These are phyloP conservation scores for Leptographium lundbergii DNA, from an alignment of 2,329 filamentous ascomycete genomes.

Conservation along the genomic window DNA sequence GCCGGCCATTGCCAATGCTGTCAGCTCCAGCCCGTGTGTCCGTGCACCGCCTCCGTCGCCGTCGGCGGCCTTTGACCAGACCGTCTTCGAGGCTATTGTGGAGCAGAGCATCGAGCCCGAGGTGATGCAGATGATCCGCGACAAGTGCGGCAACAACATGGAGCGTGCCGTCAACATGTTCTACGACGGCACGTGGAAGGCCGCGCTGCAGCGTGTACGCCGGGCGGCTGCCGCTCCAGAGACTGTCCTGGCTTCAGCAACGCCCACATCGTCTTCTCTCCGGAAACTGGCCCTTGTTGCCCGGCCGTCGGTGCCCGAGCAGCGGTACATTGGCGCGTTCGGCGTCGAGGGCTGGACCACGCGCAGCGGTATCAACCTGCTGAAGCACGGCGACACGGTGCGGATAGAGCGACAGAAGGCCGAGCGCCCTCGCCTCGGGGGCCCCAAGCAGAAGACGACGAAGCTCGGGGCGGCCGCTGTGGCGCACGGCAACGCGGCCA, in stretches of 20 bases:
- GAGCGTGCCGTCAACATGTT: constrained; percentile 58
- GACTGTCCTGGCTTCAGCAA: not conserved
- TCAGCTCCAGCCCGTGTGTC: not conserved
- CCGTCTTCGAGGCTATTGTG: constrained; percentile 45
- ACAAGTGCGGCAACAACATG: constrained; percentile 42
- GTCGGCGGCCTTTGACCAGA: constrained; percentile 38
- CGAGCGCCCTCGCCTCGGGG: constrained; percentile 35
- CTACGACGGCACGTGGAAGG: constrained; percentile 52
- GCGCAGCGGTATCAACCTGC: constrained; percentile 59
- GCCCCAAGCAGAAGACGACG: constrained; percentile 23
- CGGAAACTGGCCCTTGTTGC: not conserved
- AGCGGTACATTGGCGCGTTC: constrained; percentile 78
- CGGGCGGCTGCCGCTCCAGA: not conserved
- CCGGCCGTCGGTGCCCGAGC: constrained; percentile 21
- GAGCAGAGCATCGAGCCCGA: constrained; percentile 41
- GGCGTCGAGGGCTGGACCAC: constrained; percentile 89
- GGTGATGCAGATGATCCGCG: constrained; percentile 35
- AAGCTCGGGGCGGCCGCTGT: constrained; percentile 25
- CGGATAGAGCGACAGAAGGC: constrained; percentile 77
- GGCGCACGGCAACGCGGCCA: constrained; percentile 30
- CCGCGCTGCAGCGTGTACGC: constrained; percentile 4
- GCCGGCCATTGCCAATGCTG: no score
- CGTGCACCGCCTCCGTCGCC: not conserved
- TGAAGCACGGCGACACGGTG: constrained; percentile 74
- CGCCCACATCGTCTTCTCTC: constrained; percentile 1